Conservation (phyloP, 78 protist species). For the Dictyostelium citrinum region DNA sequence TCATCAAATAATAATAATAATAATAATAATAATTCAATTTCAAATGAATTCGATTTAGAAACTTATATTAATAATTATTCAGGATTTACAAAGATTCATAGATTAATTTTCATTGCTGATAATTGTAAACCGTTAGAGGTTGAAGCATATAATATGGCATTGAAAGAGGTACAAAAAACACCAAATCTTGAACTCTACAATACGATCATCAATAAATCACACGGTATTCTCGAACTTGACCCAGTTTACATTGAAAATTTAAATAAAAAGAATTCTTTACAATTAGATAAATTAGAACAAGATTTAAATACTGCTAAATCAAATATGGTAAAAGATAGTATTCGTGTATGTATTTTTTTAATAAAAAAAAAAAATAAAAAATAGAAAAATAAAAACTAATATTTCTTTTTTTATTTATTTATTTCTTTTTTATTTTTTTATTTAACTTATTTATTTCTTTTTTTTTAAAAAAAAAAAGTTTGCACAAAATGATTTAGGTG, state of each 20-base stretch:
- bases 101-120: constrained; percentile 66
- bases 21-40: neutral
- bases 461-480: neutral
- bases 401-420: no score
- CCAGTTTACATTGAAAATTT: constrained; percentile 50
- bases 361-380: no score
- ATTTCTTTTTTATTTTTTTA: neutral
- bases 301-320: constrained; percentile 79
- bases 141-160: constrained; percentile 55
- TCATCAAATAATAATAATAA: neutral
- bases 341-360: constrained; percentile 53
- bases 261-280: neutral
- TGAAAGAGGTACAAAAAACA: constrained; percentile 32
- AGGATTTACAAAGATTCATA: constrained; percentile 61
- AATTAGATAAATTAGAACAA: constrained; percentile 69
- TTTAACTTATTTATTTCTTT: no score
- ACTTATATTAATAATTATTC: constrained; percentile 62
- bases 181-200: constrained; percentile 26
- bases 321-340: constrained; percentile 83
- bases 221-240: constrained; percentile 11
- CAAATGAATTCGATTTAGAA: constrained; percentile 75
- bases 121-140: constrained; percentile 12
- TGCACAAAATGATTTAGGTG: constrained; percentile 90
- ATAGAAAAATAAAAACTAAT: no score
- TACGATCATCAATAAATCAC: neutral